Evolutionary conservation across 768 basidiomycete genomes (phyloP), one percentile per base, ranked within the genome.

Genomic region (Lactifluus subvellereus): DNA sequence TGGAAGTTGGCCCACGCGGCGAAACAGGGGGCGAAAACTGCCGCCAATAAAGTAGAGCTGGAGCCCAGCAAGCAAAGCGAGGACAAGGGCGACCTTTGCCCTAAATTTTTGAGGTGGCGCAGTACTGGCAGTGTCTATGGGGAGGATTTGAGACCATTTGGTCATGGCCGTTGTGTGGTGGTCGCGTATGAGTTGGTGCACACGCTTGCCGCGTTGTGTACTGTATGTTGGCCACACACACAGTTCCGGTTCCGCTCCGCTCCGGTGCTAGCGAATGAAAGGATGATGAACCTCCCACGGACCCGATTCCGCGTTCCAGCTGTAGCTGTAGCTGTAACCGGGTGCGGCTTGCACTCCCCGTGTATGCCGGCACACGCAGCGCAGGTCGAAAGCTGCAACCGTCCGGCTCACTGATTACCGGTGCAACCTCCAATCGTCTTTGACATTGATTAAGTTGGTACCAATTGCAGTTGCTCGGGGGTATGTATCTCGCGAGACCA

Each of bases 11-110:
- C 2, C 54, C n/a, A 42, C 27, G 18, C 32, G 53, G 33, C 27
- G 63, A 60, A 60, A 51, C 16, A 55, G 14, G 49, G 54, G 9
- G 30, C 54, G 63, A 38, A 55, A 54, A 22, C 33, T 43, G 35
- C 2, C 30, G 42, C 40, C 22, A 22, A 64, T 37, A 32, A 65
- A 33, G 42, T 62, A 65, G 55, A 63, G 32, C 50, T 63, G 64
- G 30, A 65, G 32, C 3, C 38, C 55, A 16, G 38, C 40, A 0
- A 65, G 52, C n/a, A 52, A 20, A 13, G 51, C 6, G 43, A 65
- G 51, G 47, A 53, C 27, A 27, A 55, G 4, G 27, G 63, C 13
- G 27, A 64, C 9, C 4, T 45, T 64, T 55, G 54, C 48, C 49
- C 22, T 50, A 13, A 45, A 51, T 16, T 50, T 64, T n/a, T 53